These are phyloP conservation scores for Nemania serpens DNA, from an alignment of 2,329 filamentous ascomycete genomes.

Conservation along the genomic window DNA sequence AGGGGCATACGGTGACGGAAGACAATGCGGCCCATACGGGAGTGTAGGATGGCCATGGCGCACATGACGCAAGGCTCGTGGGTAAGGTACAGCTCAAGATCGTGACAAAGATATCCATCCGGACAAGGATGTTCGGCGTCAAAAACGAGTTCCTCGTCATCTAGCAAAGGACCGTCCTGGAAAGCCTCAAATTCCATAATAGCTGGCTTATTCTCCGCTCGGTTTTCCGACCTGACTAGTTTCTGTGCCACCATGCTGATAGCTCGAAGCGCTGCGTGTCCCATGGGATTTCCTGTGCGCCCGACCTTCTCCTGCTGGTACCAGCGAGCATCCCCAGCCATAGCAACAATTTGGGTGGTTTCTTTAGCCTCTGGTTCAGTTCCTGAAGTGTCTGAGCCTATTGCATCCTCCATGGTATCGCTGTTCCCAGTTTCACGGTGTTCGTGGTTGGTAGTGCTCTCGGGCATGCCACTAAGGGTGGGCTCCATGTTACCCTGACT, in stretches of 20 bases:
- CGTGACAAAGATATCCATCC: constrained; percentile 91
- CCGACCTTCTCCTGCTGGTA: constrained; percentile 54
- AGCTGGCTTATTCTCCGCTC: constrained; percentile 42
- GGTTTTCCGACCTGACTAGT: constrained; percentile 60
- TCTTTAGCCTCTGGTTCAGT: constrained; percentile 41
- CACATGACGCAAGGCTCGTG: constrained; percentile 98
- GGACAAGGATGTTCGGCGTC: constrained; percentile 66
- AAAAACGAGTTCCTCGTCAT: constrained; percentile 67
- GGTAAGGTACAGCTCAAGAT: constrained; percentile 89
- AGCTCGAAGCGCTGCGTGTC: constrained; percentile 76
- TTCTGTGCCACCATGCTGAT: constrained; percentile 82
- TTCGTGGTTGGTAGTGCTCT: neutral
- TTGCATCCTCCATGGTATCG: constrained; percentile 17
- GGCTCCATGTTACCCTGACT: constrained; percentile 20
- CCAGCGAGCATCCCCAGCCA: constrained; percentile 79
- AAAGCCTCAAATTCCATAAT: constrained; percentile 65
- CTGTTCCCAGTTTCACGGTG: constrained; percentile 8
- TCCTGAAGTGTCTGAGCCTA: constrained; percentile 18
- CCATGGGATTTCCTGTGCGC: constrained; percentile 72
- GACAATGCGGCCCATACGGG: constrained; percentile 83
- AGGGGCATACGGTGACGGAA: constrained; percentile 79
- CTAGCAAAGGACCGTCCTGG: constrained; percentile 70
- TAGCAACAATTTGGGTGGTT: constrained; percentile 64
- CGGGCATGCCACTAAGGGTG: neutral
- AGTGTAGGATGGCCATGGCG: constrained; percentile 94